These are phyloP conservation scores for Heliophila coronopifolia DNA, from an alignment of 441 rosid genomes.

Conservation along the genomic window DNA sequence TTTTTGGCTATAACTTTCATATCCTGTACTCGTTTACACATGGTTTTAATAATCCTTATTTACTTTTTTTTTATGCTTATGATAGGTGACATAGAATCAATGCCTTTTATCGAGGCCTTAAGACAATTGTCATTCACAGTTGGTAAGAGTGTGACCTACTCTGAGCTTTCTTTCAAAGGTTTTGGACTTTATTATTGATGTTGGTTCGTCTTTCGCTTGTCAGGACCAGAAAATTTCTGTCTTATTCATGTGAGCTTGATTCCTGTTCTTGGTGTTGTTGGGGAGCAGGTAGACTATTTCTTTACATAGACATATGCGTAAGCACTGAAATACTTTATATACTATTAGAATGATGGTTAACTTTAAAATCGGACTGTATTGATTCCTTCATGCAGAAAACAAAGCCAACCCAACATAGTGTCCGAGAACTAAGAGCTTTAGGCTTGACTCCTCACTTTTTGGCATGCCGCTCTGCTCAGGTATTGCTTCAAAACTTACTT, in stretches of 20 bases:
- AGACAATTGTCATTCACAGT: constrained; percentile 83
- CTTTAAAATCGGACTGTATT: too few species aligned
- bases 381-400: constrained; percentile 74
- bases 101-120: constrained; percentile 87
- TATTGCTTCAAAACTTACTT: too few species aligned
- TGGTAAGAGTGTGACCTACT: too few species aligned
- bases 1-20: too few species aligned
- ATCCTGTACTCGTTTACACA: too few species aligned
- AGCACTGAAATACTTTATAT: too few species aligned
- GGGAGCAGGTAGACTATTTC: constrained; percentile 62
- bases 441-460: constrained; percentile 81
- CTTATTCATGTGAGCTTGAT: constrained; percentile 89
- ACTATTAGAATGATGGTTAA: too few species aligned
- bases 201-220: too few species aligned
- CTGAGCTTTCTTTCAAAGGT: too few species aligned
- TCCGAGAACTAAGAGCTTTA: constrained; percentile 67
- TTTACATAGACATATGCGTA: too few species aligned
- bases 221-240: constrained; percentile 79
- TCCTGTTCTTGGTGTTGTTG: constrained; percentile 82
- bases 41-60: constrained; percentile 2
- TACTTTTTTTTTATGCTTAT: constrained; percentile 17
- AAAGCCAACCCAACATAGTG: constrained; percentile 91
- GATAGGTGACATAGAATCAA: constrained; percentile 92
- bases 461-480: constrained; percentile 87
- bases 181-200: too few species aligned